A percentile compares a stretch with the other conserved stretches of the same genome.
These are phyloP conservation scores for Dactylellina sp. DNA, from an alignment of 2,329 filamentous ascomycete species.

Conservation along the genomic window DNA sequence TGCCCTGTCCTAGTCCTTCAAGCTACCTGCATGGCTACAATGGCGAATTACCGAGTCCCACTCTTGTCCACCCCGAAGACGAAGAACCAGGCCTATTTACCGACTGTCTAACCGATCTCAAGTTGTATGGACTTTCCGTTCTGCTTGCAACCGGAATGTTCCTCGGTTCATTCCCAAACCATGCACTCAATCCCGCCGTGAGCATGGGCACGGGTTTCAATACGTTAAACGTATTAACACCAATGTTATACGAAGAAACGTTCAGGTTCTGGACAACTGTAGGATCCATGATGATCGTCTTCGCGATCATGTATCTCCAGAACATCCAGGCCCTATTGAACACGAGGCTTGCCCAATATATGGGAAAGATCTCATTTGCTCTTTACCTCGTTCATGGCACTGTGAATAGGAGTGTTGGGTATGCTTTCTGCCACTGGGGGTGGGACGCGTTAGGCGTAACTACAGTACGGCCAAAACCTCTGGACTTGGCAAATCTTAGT, in stretches of 20 bases:
- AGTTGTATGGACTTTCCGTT: background rate
- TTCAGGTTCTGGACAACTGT: constrained; percentile 25
- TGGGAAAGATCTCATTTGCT: constrained; percentile 73
- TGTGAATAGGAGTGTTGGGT: constrained; percentile 71
- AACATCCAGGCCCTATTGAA: constrained; percentile 17
- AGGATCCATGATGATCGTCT: constrained; percentile 28
- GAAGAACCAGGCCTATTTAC: background rate
- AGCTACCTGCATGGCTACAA: background rate
- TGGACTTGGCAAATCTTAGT: constrained; percentile 1
- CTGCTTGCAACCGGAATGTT: constrained; percentile 12
- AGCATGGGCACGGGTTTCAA: constrained; percentile 27
- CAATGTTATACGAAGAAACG: constrained; percentile 40
- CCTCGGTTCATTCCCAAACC: constrained; percentile 30
- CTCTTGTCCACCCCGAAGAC: background rate
- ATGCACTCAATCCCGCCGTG: background rate
- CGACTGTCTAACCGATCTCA: background rate
- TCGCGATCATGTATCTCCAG: constrained; percentile 23
- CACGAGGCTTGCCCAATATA: constrained; percentile 69
- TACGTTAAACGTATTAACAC: constrained; percentile 9
- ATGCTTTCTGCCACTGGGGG: constrained; percentile 66
- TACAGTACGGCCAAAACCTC: background rate
- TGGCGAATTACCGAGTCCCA: background rate
- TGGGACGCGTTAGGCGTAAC: constrained; percentile 14
- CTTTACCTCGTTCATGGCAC: constrained; percentile 76
- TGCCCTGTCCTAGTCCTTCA: background rate